Percentiles rank a stretch among this genome's conserved stretches.
Conservation (phyloP, 495 filamentous ascomycete species). For the Rostrohypoxylon terebratum region DNA sequence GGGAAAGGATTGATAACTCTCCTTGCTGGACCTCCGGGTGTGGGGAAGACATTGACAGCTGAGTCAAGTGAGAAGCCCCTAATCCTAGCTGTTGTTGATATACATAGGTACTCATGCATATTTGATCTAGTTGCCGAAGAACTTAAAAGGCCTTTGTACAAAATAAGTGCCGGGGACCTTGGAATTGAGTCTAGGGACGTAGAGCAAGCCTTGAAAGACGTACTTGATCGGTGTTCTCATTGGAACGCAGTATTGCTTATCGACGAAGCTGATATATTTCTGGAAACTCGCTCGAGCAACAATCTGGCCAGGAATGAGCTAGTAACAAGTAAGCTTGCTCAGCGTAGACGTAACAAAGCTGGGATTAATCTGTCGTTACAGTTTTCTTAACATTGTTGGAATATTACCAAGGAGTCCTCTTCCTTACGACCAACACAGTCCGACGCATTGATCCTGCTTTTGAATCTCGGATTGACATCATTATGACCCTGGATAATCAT, state of each 20-base stretch:
- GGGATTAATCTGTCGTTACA: neutral
- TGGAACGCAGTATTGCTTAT: neutral
- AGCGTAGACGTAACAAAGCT: neutral
- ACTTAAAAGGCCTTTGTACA: neutral
- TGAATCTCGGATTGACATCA: neutral
- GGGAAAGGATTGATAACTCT: neutral
- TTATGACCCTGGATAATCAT: neutral
- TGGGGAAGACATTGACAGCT: neutral
- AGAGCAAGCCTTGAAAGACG: neutral
- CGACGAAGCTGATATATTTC: neutral
- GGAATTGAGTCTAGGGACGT: neutral
- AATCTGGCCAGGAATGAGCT: neutral
- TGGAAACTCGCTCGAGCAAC: neutral
- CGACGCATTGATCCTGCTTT: neutral
- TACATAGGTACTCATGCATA: neutral
- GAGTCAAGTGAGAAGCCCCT: neutral
- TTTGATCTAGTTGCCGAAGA: neutral
- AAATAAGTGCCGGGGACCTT: neutral
- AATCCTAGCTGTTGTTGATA: neutral
- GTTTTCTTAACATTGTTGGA: neutral
- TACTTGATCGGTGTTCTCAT: neutral
- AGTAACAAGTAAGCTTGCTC: neutral
- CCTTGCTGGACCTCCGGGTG: neutral
- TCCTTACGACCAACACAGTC: neutral
- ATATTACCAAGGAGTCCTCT: neutral